Evolutionary conservation across 2,329 filamentous ascomycete species (phyloP).

Genomic region (Verticillium dahliae): DNA sequence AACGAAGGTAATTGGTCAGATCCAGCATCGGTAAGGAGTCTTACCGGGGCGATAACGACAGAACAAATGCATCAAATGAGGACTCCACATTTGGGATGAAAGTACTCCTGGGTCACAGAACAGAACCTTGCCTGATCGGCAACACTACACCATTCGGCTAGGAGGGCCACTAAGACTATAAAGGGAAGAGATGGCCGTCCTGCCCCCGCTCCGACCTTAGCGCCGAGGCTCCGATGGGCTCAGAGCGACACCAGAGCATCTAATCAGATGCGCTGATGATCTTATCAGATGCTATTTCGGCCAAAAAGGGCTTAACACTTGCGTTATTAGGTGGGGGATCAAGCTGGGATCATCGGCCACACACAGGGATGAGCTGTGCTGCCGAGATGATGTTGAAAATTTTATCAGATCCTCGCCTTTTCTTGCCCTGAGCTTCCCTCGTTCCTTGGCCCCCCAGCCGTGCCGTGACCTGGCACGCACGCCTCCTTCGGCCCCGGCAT

Average conservation of each 20-base stretch:
- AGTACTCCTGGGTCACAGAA: no score
- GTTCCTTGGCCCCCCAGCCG: neutral
- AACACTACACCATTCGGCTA: neutral
- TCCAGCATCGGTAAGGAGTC: no score
- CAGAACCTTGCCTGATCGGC: no score
- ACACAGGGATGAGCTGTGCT: neutral
- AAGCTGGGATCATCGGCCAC: neutral
- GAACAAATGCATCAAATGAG: no score
- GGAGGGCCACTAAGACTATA: neutral
- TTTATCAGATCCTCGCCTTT: slow-evolving; percentile 1
- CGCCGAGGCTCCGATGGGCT: neutral
- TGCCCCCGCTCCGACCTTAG: neutral
- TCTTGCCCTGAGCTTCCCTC: neutral
- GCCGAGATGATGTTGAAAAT: neutral
- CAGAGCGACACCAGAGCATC: neutral
- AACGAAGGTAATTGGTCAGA: no score
- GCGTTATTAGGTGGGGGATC: neutral
- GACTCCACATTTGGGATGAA: no score
- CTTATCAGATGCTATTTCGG: neutral
- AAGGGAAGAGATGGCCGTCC: neutral
- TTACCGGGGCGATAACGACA: no score
- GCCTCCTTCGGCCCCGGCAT: neutral
- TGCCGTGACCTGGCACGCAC: no score
- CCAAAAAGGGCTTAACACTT: neutral
- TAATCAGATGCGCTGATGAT: neutral